Evolutionary conservation across 345 rosid species (phyloP), one percentile per base, ranked within the genome.

Genomic region (Euphorbia pulcherrima): DNA sequence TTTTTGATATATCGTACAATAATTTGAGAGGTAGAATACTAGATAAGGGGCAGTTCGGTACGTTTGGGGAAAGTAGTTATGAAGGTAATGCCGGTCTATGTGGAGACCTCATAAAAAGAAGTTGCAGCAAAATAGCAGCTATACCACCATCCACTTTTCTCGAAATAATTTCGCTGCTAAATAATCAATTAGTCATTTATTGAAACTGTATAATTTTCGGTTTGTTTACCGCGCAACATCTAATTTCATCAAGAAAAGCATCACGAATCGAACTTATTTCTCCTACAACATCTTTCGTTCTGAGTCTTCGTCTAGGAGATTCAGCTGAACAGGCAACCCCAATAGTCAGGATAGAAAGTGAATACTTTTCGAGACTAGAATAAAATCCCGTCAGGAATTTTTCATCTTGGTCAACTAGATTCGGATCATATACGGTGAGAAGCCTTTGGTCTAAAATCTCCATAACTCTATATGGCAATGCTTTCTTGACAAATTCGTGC

Each of bases 381-480:
- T 10, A 28, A 20, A n/a, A 4, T 1, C 30, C 20, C 4, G 18
- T 3, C 4, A 17, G 20, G 14, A 12, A 16, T 13, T 47, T 30
- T 20, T 33, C 54, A 35, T 14, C 51, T 13, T 18, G 60, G 14
- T 23, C 63, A 1, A 9, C 21, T 40, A 18, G 16, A 57, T 17
- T 17, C 20, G 8, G 27, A 27, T 24, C 23, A 11, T 40, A 41
- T 55, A 12, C 35, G 17, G 55, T 26, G 5, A 63, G 27, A 6
- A 71, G 56, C 5, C 23, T 58, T 16, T 50, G 68, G 18, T 71
- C 74, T 13, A 62, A 39, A 37, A 61, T 61, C 39, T 70, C 33
- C 58, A 39, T 8, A 8, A 70, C 21, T 40, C 41, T 48, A n/a
- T 20, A 3, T 3, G 68, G 51, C 41, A 54, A 50, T 50, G 62